Evolutionary conservation across 1,139 yeast genomes (phyloP).

Genomic region (Protomyces lactucae-debilis): DNA sequence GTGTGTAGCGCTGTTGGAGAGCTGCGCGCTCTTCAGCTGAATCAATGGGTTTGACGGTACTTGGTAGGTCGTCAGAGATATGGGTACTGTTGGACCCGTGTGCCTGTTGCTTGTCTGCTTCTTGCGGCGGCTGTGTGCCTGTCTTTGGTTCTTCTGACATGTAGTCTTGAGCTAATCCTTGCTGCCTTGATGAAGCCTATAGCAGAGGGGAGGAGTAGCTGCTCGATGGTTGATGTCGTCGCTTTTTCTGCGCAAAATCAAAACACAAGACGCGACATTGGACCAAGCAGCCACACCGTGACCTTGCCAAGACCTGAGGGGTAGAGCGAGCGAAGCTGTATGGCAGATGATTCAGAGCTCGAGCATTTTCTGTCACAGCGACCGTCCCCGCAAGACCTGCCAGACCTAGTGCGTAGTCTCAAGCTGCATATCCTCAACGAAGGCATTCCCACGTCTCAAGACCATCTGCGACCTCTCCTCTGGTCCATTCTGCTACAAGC

Average conservation of each 20-base stretch:
- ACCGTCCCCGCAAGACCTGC: constrained; percentile 1
- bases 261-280: not conserved
- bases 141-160: not conserved
- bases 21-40: constrained; percentile 13
- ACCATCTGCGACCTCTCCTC: constrained; percentile 57
- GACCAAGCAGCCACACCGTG: not conserved
- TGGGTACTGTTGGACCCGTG: no score
- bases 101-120: no score
- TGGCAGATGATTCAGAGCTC: constrained; percentile 9
- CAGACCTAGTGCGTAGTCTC: not conserved
- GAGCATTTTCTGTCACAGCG: constrained; percentile 2
- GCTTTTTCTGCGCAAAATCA: not conserved
- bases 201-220: not conserved
- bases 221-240: not conserved
- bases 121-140: not conserved
- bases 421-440: constrained; percentile 23
- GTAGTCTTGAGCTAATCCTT: not conserved
- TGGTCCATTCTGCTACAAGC: constrained; percentile 76
- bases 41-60: not conserved
- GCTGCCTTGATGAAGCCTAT: not conserved
- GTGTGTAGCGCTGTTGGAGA: constrained; percentile 54
- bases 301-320: not conserved
- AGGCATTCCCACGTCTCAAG: constrained; percentile 7
- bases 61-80: not conserved
- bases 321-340: not conserved